Conservation (phyloP, 2,329 filamentous ascomycete species). For the Exophiala sp. region DNA sequence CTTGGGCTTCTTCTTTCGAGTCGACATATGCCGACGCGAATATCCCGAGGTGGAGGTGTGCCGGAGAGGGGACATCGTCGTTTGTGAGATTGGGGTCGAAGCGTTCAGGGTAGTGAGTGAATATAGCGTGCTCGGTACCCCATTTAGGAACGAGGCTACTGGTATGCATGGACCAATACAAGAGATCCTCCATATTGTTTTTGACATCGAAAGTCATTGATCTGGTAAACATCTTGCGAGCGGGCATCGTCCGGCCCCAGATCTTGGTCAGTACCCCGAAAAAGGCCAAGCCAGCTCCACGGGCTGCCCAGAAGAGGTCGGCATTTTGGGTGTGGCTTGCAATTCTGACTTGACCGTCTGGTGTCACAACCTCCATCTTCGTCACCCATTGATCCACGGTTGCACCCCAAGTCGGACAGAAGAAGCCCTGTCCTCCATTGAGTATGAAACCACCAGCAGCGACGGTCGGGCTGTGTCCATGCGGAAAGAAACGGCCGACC, state of each 20-base stretch:
- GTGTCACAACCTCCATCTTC: constrained; percentile 47
- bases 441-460: constrained; percentile 30
- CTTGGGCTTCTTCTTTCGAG: neutral
- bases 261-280: constrained; percentile 47
- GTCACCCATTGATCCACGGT: constrained; percentile 36
- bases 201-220: neutral
- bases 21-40: neutral
- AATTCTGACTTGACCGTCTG: constrained; percentile 44
- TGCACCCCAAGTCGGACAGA: constrained; percentile 30
- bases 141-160: neutral
- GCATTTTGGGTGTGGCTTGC: constrained; percentile 39
- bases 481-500: constrained; percentile 25
- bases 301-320: constrained; percentile 51
- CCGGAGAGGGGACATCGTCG: neutral
- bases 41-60: neutral
- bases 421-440: constrained; percentile 32
- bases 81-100: neutral
- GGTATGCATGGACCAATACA: neutral
- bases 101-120: neutral
- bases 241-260: constrained; percentile 6
- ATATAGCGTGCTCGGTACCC: constrained; percentile 1
- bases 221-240: neutral
- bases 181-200: neutral
- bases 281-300: constrained; percentile 50
- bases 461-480: constrained; percentile 29